phyloP scores from a whole-genome alignment of 805 yeast genomes.

The Kodamaea kakaduensis region DNA sequence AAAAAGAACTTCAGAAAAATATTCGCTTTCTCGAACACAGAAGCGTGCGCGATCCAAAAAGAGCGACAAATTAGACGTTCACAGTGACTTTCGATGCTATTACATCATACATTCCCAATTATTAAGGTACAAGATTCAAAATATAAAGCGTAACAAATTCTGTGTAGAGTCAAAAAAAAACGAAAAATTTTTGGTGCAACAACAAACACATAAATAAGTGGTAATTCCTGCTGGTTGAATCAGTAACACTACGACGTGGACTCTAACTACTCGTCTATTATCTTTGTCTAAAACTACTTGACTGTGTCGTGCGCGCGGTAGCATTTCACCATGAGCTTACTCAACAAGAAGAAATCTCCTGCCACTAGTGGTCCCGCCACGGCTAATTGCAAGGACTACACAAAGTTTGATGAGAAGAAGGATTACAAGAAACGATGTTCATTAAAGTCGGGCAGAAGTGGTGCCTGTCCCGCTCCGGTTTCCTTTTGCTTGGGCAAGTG shows the following conservation, averaged over 20 bases:
- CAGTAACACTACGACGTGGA: too few relatives aligned
- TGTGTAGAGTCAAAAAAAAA: conserved; percentile 1
- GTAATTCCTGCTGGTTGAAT: conserved; percentile 3
- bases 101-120: conserved; percentile 7
- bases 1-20: conserved; percentile 3
- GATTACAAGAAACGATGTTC: conserved; percentile 42
- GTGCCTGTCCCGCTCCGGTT: conserved; percentile 23
- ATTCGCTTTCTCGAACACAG: conserved; percentile 1
- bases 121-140: conserved; percentile 3
- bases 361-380: conserved; percentile 5
- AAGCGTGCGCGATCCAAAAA: conserved; percentile 5
- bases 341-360: conserved; percentile 8
- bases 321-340: conserved; percentile 65
- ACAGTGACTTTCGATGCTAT: neutral
- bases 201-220: conserved; percentile 4
- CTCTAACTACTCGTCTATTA: neutral
- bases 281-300: neutral
- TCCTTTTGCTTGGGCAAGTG: conserved; percentile 40
- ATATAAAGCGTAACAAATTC: conserved; percentile 2
- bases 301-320: conserved; percentile 4
- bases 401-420: conserved; percentile 43
- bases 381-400: conserved; percentile 8
- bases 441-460: conserved; percentile 18
- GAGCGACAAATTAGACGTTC: conserved; percentile 4
- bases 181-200: neutral